phyloP scores from a whole-genome alignment of 768 basidiomycete species.

The Thelephora ganbajun region DNA sequence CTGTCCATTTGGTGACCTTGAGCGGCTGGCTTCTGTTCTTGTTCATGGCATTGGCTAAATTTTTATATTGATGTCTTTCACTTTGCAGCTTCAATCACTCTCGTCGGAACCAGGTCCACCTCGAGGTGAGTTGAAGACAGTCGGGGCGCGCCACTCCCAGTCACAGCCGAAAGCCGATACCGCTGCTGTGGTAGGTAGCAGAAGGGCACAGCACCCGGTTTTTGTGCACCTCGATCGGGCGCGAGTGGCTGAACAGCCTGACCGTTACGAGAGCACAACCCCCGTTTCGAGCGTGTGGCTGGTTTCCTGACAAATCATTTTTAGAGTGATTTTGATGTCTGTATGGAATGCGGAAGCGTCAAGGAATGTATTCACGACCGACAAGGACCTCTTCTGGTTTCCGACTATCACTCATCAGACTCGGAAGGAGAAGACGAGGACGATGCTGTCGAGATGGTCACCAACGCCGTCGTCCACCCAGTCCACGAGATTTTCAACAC shows the following conservation, averaged over 20 bases:
- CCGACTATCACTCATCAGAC: neutral
- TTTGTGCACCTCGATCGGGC: too few species aligned
- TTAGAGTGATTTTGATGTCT: slow-evolving; percentile 27
- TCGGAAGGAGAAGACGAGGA: neutral
- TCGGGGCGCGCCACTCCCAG: too few species aligned
- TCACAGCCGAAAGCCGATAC: too few species aligned
- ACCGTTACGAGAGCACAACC: too few species aligned
- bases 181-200: too few species aligned
- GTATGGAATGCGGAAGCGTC: slow-evolving; percentile 23
- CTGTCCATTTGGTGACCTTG: too few species aligned
- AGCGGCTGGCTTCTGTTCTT: too few species aligned
- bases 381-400: slow-evolving; percentile 6
- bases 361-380: slow-evolving; percentile 24
- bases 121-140: slow-evolving; percentile 16
- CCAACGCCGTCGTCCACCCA: slow-evolving; percentile 14
- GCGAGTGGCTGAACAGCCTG: too few species aligned
- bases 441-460: slow-evolving; percentile 28
- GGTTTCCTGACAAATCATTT: neutral
- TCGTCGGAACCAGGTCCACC: slow-evolving; percentile 22
- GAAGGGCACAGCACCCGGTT: too few species aligned
- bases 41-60: slow-evolving; percentile 3
- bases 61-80: neutral
- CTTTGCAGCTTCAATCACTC: slow-evolving; percentile 23
- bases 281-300: too few species aligned
- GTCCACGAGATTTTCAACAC: slow-evolving; percentile 27